phyloP scores from a whole-genome alignment of 1,284 basidiomycete species.

The Malassezia nana region DNA sequence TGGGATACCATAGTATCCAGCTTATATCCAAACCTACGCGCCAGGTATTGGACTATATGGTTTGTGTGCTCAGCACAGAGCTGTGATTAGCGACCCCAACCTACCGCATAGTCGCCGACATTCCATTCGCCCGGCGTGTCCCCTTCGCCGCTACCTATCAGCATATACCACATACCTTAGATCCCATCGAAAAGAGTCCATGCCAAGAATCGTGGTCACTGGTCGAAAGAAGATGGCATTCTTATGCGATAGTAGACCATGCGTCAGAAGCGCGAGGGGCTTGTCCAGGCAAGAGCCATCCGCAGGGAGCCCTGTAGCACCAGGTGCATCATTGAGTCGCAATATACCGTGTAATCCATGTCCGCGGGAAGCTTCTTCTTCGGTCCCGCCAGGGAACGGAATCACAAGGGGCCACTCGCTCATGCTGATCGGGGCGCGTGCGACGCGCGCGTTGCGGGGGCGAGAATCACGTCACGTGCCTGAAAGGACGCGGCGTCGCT shows the following conservation, averaged over 20 bases:
- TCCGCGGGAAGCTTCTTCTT: not conserved
- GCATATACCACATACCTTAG: not conserved
- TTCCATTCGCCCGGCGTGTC: slow-evolving; percentile 11
- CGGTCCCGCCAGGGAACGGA: slow-evolving; percentile 3
- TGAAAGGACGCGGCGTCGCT: not conserved
- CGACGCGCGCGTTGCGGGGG: not conserved
- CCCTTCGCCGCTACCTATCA: slow-evolving; percentile 6
- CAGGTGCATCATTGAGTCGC: not conserved
- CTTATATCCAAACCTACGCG: slow-evolving; percentile 9
- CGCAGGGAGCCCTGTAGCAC: not conserved
- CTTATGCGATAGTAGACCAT: slow-evolving; percentile 14
- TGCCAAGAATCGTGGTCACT: not conserved
- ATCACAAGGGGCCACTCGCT: slow-evolving; percentile 4
- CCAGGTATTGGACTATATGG: slow-evolving; percentile 6
- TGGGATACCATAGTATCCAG: slow-evolving; percentile 9
- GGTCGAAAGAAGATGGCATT: slow-evolving; percentile 13
- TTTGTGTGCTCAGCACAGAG: not conserved
- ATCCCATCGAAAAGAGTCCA: slow-evolving; percentile 17
- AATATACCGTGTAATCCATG: slow-evolving; percentile 4
- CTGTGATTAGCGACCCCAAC: not conserved
- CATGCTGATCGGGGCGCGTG: not conserved
- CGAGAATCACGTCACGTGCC: slow-evolving; percentile 2
- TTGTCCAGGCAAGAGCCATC: not conserved
- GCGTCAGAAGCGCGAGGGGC: slow-evolving; percentile 13
- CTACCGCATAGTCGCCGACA: slow-evolving; percentile 1